Evolutionary conservation across 257 asterid genomes (phyloP).

Genomic region (Scutellaria minor): DNA sequence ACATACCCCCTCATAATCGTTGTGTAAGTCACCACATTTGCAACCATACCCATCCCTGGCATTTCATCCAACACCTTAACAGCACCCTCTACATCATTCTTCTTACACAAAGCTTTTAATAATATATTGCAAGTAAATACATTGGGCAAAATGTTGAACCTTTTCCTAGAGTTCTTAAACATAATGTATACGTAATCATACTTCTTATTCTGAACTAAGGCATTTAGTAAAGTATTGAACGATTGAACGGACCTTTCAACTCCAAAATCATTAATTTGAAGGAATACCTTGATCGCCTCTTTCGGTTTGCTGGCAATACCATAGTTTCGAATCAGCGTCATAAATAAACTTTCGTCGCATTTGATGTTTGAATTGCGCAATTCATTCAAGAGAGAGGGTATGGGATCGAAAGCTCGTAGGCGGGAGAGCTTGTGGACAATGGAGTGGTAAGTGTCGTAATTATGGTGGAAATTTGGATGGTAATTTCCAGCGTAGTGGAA

Average conservation of each 20-base stretch:
- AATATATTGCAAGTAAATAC: slow-evolving; percentile 83
- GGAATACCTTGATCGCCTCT: slow-evolving; percentile 64
- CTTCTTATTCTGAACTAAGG: slow-evolving; percentile 77
- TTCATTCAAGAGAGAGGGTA: slow-evolving; percentile 56
- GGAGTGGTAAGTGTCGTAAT: slow-evolving; percentile 69
- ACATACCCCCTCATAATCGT: slow-evolving; percentile 77
- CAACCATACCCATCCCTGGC: slow-evolving; percentile 86
- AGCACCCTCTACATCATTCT: slow-evolving; percentile 65
- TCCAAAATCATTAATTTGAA: slow-evolving; percentile 63
- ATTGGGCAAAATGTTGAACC: slow-evolving; percentile 71
- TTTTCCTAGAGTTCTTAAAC: slow-evolving; percentile 69
- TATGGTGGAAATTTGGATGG: slow-evolving; percentile 70
- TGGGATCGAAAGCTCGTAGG: slow-evolving; percentile 63
- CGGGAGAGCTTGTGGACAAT: slow-evolving; percentile 80
- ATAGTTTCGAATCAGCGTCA: slow-evolving; percentile 68
- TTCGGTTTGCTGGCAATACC: slow-evolving; percentile 81
- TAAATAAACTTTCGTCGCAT: slow-evolving; percentile 73
- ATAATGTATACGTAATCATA: slow-evolving; percentile 74
- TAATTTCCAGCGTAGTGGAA: slow-evolving; percentile 75
- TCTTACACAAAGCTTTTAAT: slow-evolving; percentile 81
- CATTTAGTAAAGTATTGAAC: slow-evolving; percentile 75
- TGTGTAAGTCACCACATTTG: slow-evolving; percentile 89
- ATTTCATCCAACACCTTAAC: slow-evolving; percentile 78
- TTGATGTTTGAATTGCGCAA: slow-evolving; percentile 47
- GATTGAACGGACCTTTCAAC: slow-evolving; percentile 74